Percentiles rank a stretch among this genome's conserved stretches.
Conservation (phyloP, 768 basidiomycete genomes). For the Boletus rufocinnamomeus region DNA sequence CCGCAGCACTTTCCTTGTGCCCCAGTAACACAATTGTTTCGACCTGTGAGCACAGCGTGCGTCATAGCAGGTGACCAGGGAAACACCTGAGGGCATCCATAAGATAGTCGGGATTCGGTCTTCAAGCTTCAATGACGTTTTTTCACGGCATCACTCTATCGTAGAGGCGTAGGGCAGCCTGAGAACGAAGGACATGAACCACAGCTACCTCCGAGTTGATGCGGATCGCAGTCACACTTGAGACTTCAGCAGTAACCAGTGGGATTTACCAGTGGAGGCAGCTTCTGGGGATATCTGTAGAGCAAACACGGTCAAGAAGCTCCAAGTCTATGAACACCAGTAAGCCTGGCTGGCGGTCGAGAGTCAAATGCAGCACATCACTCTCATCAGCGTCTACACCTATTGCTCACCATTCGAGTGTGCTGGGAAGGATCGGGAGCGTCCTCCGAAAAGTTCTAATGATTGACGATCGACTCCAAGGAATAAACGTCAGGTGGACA, state of each 20-base stretch:
- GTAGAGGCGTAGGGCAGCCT: not conserved
- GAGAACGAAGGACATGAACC: not conserved
- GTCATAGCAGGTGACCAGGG: not conserved
- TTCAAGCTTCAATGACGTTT: not conserved
- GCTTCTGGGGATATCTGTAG: not conserved
- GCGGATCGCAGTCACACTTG: not conserved
- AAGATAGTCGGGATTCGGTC: not conserved
- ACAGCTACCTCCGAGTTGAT: not conserved
- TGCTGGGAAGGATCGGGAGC: too few species aligned
- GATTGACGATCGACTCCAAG: too few species aligned
- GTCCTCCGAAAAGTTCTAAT: not conserved
- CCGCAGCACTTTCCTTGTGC: too few species aligned
- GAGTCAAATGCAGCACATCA: not conserved
- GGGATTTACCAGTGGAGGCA: not conserved
- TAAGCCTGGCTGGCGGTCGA: not conserved
- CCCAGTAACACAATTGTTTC: too few species aligned
- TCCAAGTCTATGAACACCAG: not conserved
- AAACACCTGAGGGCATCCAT: not conserved
- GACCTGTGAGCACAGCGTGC: not conserved
- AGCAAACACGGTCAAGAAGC: not conserved
- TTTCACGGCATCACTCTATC: not conserved
- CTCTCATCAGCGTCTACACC: not conserved
- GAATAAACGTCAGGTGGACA: not conserved
- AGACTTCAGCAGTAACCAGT: not conserved
- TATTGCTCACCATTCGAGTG: not conserved